Percentiles rank a stretch among this genome's conserved stretches.
phyloP scores from a whole-genome alignment of 352 stramenopile species.

The Pythium scleroteichum region DNA sequence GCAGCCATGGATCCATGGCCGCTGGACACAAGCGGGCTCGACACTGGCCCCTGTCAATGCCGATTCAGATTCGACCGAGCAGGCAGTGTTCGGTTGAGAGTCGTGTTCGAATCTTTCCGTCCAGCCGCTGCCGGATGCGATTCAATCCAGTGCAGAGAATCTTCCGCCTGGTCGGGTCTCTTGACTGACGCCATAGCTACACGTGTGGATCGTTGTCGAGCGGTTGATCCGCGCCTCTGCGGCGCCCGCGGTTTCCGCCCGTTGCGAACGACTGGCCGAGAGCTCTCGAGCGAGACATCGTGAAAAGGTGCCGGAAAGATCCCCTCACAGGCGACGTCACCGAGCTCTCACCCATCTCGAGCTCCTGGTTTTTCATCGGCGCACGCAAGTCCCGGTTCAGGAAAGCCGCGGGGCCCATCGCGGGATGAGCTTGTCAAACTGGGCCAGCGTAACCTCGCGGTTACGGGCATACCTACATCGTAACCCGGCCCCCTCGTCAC shows the following conservation, averaged over 20 bases:
- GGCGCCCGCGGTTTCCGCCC: no score
- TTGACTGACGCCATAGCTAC: conserved; percentile 16
- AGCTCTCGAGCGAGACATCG: background rate
- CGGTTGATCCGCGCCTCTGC: no score
- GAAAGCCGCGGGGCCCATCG: background rate
- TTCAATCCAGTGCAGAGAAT: conserved; percentile 18
- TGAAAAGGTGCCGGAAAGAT: conserved; percentile 6
- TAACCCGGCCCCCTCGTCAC: no score
- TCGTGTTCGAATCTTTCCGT: conserved; percentile 9
- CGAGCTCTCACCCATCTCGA: background rate
- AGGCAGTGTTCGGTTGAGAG: no score
- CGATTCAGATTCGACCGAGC: no score
- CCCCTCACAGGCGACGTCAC: no score
- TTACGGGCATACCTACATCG: background rate
- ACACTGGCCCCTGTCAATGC: no score
- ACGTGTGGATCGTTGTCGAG: no score
- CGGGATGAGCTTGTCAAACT: conserved; percentile 7
- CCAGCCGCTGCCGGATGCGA: background rate
- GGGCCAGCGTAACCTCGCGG: background rate
- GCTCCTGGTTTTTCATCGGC: background rate
- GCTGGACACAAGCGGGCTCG: no score
- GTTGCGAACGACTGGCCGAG: background rate
- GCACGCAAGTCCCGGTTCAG: conserved; percentile 3
- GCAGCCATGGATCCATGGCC: no score
- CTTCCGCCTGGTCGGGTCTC: conserved; percentile 4